A percentile compares a stretch with the other conserved stretches of the same genome.
phyloP scores from a whole-genome alignment of 306 rosid genomes.

The Prunus davidiana region DNA sequence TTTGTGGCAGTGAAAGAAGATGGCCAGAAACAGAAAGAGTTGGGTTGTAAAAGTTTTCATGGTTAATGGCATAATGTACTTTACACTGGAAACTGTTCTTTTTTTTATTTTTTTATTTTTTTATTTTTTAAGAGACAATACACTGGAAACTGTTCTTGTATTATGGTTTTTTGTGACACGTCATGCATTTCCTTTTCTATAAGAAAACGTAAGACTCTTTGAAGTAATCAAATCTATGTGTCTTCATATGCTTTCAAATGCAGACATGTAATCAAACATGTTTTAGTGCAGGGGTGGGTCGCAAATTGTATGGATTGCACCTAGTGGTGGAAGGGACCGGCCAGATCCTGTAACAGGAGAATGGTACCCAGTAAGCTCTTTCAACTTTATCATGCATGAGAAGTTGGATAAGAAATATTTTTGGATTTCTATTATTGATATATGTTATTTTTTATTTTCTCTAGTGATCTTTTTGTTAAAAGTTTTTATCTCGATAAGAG shows the following conservation, averaged over 20 bases:
- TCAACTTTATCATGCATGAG: constrained; percentile 4
- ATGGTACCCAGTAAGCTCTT: constrained; percentile 77
- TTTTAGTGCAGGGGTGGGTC: constrained; percentile 70
- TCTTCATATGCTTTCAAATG: constrained; percentile 4
- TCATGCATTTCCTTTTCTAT: background rate
- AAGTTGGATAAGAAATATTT: background rate
- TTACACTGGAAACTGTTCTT: background rate
- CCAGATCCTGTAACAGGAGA: constrained; percentile 65
- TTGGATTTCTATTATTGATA: background rate
- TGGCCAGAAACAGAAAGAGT: background rate
- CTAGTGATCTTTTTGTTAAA: background rate
- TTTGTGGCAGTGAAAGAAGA: background rate
- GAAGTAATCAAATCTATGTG: background rate
- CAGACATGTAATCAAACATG: constrained; percentile 18
- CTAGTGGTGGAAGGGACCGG: constrained; percentile 98
- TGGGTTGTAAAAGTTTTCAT: background rate
- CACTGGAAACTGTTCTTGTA: background rate
- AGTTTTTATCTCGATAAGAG: background rate
- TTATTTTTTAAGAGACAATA: too few species aligned
- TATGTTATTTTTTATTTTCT: background rate
- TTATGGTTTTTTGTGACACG: background rate
- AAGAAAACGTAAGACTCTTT: background rate
- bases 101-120: rapidly evolving
- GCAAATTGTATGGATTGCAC: constrained; percentile 94
- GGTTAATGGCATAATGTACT: background rate